phyloP scores from a whole-genome alignment of 805 yeast species.

The Nakazawaea wickerhamii region DNA sequence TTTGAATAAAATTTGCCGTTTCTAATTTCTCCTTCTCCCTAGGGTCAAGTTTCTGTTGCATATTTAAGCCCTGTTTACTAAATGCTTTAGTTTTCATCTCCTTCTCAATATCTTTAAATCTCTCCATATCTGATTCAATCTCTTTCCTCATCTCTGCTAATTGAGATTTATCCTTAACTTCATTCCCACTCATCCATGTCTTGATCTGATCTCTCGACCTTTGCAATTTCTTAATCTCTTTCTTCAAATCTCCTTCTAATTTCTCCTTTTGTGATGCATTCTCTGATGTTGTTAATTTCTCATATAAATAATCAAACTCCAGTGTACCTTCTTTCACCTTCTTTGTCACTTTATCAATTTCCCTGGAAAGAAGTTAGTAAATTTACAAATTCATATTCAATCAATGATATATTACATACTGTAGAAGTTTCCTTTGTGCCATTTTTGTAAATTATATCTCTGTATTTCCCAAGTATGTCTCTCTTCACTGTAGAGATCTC shows the following conservation, averaged over 20 bases:
- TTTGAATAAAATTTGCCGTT: constrained; percentile 62
- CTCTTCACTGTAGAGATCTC: not conserved
- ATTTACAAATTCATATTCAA: not conserved
- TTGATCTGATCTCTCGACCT: constrained; percentile 56
- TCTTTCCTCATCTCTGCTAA: constrained; percentile 40
- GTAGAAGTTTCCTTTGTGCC: constrained; percentile 35
- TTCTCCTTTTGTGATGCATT: constrained; percentile 51
- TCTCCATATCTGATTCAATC: constrained; percentile 50
- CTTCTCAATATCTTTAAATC: constrained; percentile 54
- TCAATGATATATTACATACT: constrained; percentile 22
- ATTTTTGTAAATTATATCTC: constrained; percentile 15
- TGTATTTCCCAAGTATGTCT: not conserved
- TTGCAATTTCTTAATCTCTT: constrained; percentile 55
- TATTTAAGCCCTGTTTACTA: constrained; percentile 49
- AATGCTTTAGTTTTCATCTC: constrained; percentile 52
- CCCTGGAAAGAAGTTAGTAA: constrained; percentile 24
- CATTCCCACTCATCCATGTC: constrained; percentile 51
- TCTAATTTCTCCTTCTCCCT: constrained; percentile 74
- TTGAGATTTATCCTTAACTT: constrained; percentile 41
- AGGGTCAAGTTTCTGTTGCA: constrained; percentile 39
- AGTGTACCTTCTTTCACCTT: constrained; percentile 54
- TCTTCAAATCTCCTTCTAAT: constrained; percentile 50
- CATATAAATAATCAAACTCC: constrained; percentile 50
- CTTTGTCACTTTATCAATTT: constrained; percentile 59
- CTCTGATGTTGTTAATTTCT: constrained; percentile 45